Percentiles rank a stretch among this genome's conserved stretches.
These are phyloP conservation scores for Acanthamoeba polyphaga DNA, from an alignment of 208 protist species.

Conservation along the genomic window DNA sequence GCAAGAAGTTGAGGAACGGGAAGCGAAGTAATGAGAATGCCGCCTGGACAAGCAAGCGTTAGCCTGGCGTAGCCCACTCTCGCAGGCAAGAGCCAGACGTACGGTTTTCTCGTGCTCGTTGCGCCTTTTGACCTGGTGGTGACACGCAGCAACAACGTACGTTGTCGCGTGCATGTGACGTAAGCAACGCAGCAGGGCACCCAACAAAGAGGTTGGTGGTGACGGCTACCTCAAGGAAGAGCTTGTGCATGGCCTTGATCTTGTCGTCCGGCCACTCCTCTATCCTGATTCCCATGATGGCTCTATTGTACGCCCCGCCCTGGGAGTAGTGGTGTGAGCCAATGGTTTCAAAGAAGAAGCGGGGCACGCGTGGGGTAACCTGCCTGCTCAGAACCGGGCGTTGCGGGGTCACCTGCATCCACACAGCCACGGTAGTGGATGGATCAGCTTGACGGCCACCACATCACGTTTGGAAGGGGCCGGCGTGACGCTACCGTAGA, in stretches of 20 bases:
- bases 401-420: not conserved
- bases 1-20: slow-evolving; percentile 49
- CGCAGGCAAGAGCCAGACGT: not conserved
- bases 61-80: not conserved
- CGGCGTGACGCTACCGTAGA: not conserved
- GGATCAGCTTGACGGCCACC: not conserved
- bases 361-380: not conserved
- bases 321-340: not conserved
- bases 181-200: too few relatives aligned
- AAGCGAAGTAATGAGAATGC: slow-evolving; percentile 23
- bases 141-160: too few relatives aligned
- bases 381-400: too few relatives aligned
- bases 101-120: slow-evolving; percentile 23
- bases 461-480: not conserved
- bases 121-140: not conserved
- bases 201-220: not conserved
- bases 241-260: slow-evolving; percentile 27
- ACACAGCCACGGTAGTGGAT: not conserved
- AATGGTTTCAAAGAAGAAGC: not conserved
- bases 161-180: not conserved
- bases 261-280: slow-evolving; percentile 61
- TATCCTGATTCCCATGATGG: slow-evolving; percentile 50
- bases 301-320: slow-evolving; percentile 52
- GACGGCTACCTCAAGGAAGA: not conserved
- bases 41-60: not conserved